Conservation (phyloP, 2,329 filamentous ascomycete genomes). For the Alternaria rosae region DNA sequence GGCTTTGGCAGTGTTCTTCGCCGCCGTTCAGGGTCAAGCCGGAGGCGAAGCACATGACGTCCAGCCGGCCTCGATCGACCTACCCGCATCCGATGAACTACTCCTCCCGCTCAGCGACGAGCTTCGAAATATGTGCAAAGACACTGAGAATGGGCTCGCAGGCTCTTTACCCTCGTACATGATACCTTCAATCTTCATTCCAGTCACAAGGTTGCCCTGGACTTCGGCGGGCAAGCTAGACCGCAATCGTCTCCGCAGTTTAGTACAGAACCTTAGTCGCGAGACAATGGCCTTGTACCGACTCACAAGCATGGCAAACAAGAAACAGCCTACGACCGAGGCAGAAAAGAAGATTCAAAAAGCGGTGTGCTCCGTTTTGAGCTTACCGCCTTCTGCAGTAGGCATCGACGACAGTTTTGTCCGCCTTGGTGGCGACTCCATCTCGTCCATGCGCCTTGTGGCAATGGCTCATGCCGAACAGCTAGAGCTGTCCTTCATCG, state of each 20-base stretch:
- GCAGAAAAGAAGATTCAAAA: conserved; percentile 43
- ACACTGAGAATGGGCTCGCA: conserved; percentile 39
- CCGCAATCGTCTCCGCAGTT: conserved; percentile 36
- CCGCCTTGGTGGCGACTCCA: conserved; percentile 42
- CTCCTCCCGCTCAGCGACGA: conserved; percentile 38
- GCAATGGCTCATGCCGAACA: conserved; percentile 37
- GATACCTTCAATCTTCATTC: conserved; percentile 45
- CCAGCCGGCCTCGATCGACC: conserved; percentile 27
- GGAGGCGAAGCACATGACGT: conserved; percentile 8
- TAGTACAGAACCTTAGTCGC: conserved; percentile 38
- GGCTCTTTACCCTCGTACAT: conserved; percentile 44
- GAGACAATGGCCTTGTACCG: conserved; percentile 42
- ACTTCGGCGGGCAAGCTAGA: conserved; percentile 45
- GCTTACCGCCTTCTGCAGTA: conserved; percentile 32
- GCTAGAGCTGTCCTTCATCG: conserved; percentile 38
- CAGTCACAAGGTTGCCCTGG: conserved; percentile 42
- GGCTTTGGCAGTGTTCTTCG: conserved; percentile 44
- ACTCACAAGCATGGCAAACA: conserved; percentile 36
- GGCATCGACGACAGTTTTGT: conserved; percentile 47
- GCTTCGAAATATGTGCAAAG: conserved; percentile 37
- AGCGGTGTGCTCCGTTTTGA: conserved; percentile 39
- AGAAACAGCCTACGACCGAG: conserved; percentile 36
- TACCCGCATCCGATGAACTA: conserved; percentile 36
- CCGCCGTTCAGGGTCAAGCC: conserved; percentile 22
- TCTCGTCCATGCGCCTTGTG: conserved; percentile 43